phyloP scores from a whole-genome alignment of 2,329 filamentous ascomycete species.

The Claviceps digitariae region DNA sequence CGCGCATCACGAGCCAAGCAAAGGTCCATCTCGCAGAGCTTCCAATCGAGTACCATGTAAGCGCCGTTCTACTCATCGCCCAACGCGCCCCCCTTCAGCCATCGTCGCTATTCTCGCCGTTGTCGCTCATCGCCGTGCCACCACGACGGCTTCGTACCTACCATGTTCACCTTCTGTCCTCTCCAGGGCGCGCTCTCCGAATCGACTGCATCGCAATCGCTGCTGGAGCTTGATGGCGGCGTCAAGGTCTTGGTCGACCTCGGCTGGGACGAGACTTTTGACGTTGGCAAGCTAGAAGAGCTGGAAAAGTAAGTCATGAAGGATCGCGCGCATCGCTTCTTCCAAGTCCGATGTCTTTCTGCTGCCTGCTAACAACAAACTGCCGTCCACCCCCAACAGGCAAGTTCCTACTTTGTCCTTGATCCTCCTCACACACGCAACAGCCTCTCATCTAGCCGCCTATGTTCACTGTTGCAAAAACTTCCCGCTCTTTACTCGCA shows the following conservation, averaged over 20 bases:
- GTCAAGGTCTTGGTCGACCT: slow-evolving; percentile 92
- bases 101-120: slow-evolving; percentile 1
- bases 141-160: slow-evolving; percentile 22
- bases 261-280: slow-evolving; percentile 90
- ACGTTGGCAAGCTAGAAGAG: slow-evolving; percentile 66
- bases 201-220: slow-evolving; percentile 81
- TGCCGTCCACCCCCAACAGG: slow-evolving; percentile 30
- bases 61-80: not conserved
- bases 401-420: slow-evolving; percentile 85
- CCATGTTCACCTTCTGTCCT: slow-evolving; percentile 93
- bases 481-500: slow-evolving; percentile 78
- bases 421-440: slow-evolving; percentile 89
- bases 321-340: not conserved
- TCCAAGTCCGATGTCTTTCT: not conserved
- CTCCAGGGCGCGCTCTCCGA: slow-evolving; percentile 82
- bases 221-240: slow-evolving; percentile 90
- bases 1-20: not conserved
- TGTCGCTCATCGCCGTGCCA: not conserved
- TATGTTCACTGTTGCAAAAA: slow-evolving; percentile 97
- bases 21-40: not conserved
- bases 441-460: slow-evolving; percentile 78
- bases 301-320: slow-evolving; percentile 63
- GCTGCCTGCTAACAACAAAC: slow-evolving; percentile 10
- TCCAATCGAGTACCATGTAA: not conserved
- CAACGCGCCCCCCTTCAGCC: not conserved